A percentile compares a stretch with the other conserved stretches of the same genome.
Evolutionary conservation across 1,139 yeast genomes (phyloP).

Genomic region (Hyphopichia wangnamkhiaoensis): DNA sequence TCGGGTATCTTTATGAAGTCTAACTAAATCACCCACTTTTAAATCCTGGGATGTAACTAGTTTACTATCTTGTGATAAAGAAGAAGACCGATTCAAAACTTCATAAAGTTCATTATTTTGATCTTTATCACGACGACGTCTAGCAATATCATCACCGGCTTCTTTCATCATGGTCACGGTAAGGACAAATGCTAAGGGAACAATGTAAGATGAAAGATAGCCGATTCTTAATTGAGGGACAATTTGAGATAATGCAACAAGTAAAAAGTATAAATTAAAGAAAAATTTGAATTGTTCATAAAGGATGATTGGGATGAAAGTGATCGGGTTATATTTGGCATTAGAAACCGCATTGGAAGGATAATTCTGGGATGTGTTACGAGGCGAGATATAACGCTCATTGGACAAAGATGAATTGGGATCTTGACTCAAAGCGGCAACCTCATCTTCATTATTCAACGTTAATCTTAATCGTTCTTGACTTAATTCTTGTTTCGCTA

Average conservation of each 20-base stretch:
- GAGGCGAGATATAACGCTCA: conserved; percentile 41
- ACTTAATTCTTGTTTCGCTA: conserved; percentile 28
- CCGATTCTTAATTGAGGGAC: conserved; percentile 93
- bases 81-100: conserved; percentile 48
- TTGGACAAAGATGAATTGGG: conserved; percentile 6
- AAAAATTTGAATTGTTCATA: conserved; percentile 97
- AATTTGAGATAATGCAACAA: conserved; percentile 92
- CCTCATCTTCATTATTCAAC: conserved; percentile 4
- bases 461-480: conserved; percentile 22
- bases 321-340: conserved; percentile 87
- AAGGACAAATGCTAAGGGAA: conserved; percentile 90
- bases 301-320: conserved; percentile 84
- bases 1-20: conserved; percentile 76
- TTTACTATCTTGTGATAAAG: conserved; percentile 30
- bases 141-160: conserved; percentile 88
- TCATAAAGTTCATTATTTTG: conserved; percentile 84
- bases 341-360: conserved; percentile 87
- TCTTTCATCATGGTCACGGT: conserved; percentile 94
- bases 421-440: conserved; percentile 2
- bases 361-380: conserved; percentile 35
- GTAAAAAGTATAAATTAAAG: conserved; percentile 85
- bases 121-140: conserved; percentile 87
- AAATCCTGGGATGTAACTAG: conserved; percentile 64
- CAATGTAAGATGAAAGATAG: conserved; percentile 86
- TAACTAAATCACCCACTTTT: conserved; percentile 85